phyloP scores from a whole-genome alignment of 345 rosid genomes.

The Citrus cavaleriei region DNA sequence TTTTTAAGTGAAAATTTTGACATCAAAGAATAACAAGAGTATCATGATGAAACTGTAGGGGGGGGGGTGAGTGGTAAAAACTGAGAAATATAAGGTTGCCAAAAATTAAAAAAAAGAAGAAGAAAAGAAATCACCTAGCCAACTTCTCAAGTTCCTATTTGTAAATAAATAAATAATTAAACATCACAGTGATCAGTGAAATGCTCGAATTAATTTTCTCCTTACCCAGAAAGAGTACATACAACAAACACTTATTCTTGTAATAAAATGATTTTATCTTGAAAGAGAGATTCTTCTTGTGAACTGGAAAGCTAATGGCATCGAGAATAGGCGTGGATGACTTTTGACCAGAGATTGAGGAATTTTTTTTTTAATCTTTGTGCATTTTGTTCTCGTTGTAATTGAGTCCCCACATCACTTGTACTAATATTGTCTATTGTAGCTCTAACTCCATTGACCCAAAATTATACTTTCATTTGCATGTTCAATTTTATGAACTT shows the following conservation, averaged over 20 bases:
- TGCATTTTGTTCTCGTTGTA: neutral
- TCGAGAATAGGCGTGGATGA: conserved; percentile 41
- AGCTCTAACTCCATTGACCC: neutral
- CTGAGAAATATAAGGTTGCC: neutral
- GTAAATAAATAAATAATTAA: too few species aligned
- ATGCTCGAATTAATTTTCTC: neutral
- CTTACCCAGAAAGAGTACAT: too few species aligned
- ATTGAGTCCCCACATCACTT: conserved; percentile 1
- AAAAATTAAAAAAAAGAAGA: neutral
- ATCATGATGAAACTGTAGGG: too few species aligned
- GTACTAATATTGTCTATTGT: neutral
- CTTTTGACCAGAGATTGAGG: conserved; percentile 28
- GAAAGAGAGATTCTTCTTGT: conserved; percentile 38
- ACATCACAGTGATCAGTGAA: neutral
- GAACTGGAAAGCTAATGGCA: conserved; percentile 34
- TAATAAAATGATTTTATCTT: conserved; percentile 15
- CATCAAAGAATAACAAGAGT: too few species aligned
- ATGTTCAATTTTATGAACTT: too few species aligned
- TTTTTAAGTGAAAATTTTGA: too few species aligned
- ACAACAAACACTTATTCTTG: neutral
- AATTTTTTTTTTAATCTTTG: neutral
- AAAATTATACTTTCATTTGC: too few species aligned
- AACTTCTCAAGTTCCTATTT: conserved; percentile 38
- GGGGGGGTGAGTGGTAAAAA: too few species aligned
- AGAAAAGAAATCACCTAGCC: conserved; percentile 27